Evolutionary conservation across 495 filamentous ascomycete genomes (phyloP), one percentile per base, ranked within the genome.

Genomic region (Talaromyces wortmannii): DNA sequence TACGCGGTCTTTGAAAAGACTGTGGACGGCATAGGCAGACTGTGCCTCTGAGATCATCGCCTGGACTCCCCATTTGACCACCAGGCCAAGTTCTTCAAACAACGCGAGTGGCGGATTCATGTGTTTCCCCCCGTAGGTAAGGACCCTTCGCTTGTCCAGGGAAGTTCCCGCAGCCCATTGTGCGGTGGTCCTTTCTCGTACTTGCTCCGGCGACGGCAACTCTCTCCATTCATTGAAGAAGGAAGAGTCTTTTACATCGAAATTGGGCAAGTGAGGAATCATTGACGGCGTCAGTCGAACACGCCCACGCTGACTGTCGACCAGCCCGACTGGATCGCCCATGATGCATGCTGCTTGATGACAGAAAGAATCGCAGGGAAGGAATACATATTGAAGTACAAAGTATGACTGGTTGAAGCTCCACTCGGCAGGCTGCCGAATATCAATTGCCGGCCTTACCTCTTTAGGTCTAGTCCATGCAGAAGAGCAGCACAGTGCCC

Each of bases 41-140:
- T 61, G 61, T 36, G 55, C 64, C 40, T 67, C 58, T 16, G 57
- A 60, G 52, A 73, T 60, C 36, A 55, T 65, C n/a, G 72, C 60
- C 48, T 55, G 31, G 36, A 61, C 63, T 56, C 71, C 71, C 59
- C 63, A 76, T 57, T 77, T 77, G 47, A 77, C 72, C 55, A 77
- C 58, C 18, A 77, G 69, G 17, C 65, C 63, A 44, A 76, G 61
- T 15, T 71, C 59, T 56, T 72, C 58, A 52, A 75, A 72, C 55
- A 61, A 52, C 16, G 63, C 66, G 54, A 67, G 70, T 45, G 64
- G 62, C 42, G 60, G 62, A 59, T 60, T 32, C 31, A 63, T 50
- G 58, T 58, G 46, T 7, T 36, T 36, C 8, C 11, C 53, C 2
- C 15, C n/a, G 11, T 15, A 11, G 31, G 33, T 7, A 45, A 44